Base-by-base conservation (phyloP, 257 asterid genomes). In the Scutellaria minor region DNA sequence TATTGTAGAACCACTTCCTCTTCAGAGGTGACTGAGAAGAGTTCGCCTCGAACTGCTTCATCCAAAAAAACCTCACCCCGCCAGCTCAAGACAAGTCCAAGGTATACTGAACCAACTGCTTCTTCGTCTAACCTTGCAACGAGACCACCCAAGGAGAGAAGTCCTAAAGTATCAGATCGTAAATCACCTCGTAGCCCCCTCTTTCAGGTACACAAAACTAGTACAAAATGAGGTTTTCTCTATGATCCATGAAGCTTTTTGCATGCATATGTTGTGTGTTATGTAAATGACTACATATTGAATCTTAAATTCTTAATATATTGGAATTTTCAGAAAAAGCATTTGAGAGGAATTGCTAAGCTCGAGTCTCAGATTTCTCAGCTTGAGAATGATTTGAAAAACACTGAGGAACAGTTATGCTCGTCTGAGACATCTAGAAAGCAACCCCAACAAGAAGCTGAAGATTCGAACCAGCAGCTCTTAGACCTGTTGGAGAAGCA, bases 361-460 rank as follows among this genome's bases (percentile, higher is more conserved):
- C 88, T 89, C 62, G 99, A 91, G 83, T 68, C 75, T 15, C 90
- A 88, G 85, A 78, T 94, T 60, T 83, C 83, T 71, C 87, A 86
- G 82, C 96, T 95, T 5, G 89, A 90, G 81, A 84, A 83, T 73
- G 98, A 95, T 70, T 89, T 95, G 40, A 77, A 86, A 66, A 79
- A 7, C 41, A 89, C 87, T 10, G 87, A 84, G 82, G 93, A 87
- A 70, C 89, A 86, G 47, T 71, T 95, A 24, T 72, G 80, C 81
- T 82, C 86, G 50, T 76, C 98, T 0, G 96, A 95, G 78, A 80
- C 81, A 64, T 75, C 71, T 56, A 90, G 83, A 83, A 82, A 87
- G 75, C 89, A 83, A 79, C 93, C 90, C 24, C 78, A 78, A 75
- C 74, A 81, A 78, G 94, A 90, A 35, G 89, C 90, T 0, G 87